A percentile compares a stretch with the other conserved stretches of the same genome.
Conservation (phyloP, 805 yeast species). For the Hanseniaspora occidentalis region DNA sequence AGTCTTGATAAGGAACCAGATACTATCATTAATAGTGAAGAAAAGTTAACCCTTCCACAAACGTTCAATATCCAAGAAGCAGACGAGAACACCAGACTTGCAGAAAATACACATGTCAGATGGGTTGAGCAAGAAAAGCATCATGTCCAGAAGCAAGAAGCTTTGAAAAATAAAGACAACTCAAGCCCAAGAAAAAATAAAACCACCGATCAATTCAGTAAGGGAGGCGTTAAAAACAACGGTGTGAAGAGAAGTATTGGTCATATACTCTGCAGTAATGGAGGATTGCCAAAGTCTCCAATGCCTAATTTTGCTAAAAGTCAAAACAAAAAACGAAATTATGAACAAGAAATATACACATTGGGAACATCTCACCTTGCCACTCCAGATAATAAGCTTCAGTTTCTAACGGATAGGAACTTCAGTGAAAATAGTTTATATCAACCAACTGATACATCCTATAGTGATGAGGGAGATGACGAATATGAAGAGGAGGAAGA, state of each 20-base stretch:
- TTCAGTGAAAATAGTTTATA: background rate
- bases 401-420: no score
- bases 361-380: no score
- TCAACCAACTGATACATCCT: background rate
- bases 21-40: no score
- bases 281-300: slow-evolving; percentile 12
- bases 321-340: no score
- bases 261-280: slow-evolving; percentile 1
- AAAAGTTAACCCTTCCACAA: background rate
- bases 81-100: background rate
- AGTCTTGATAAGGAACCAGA: no score
- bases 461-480: slow-evolving; percentile 1
- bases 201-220: background rate
- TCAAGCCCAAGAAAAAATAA: no score
- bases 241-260: background rate
- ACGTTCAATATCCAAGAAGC: background rate
- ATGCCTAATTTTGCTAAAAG: slow-evolving; percentile 8
- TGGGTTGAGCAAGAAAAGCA: no score
- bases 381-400: no score
- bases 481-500: slow-evolving; percentile 4
- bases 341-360: no score
- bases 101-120: no score
- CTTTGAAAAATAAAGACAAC: no score
- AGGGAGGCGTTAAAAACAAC: background rate
- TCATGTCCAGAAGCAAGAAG: no score